Percentiles rank a stretch among this genome's conserved stretches.
Evolutionary conservation across 1,284 basidiomycete genomes (phyloP).

Genomic region (Rhodotorula sp.): DNA sequence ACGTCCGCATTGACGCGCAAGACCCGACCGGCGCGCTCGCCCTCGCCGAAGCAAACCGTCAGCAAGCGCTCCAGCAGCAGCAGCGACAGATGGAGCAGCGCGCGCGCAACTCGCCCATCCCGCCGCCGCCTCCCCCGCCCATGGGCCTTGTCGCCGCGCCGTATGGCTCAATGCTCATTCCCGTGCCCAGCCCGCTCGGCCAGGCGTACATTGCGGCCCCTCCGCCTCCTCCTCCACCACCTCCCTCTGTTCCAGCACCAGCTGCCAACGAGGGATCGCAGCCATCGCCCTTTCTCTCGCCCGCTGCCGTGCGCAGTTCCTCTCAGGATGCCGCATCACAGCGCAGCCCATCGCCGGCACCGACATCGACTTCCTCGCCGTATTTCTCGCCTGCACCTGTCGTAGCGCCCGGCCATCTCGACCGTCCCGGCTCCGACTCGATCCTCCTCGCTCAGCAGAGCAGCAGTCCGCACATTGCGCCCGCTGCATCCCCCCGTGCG

Average conservation of each 20-base stretch:
- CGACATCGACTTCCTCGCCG: not conserved
- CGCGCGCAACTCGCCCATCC: constrained; percentile 4
- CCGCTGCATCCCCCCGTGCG: too few relatives aligned
- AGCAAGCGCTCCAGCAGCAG: constrained; percentile 34
- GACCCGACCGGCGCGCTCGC: constrained; percentile 47
- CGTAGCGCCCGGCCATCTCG: not conserved
- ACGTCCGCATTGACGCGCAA: constrained; percentile 47
- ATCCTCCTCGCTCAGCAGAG: not conserved
- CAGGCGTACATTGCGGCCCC: not conserved
- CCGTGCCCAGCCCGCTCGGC: not conserved
- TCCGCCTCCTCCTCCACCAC: not conserved
- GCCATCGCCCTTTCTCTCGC: not conserved
- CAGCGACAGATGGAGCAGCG: constrained; percentile 4
- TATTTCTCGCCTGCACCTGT: not conserved
- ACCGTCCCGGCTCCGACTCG: not conserved
- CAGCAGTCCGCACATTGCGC: too few relatives aligned
- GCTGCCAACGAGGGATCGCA: not conserved
- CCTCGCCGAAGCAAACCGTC: constrained; percentile 44
- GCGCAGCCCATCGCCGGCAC: not conserved
- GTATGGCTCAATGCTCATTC: not conserved
- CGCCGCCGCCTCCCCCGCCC: constrained; percentile 3
- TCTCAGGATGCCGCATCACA: not conserved
- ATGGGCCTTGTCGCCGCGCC: constrained; percentile 1
- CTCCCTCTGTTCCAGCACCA: not conserved
- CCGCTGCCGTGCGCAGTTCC: not conserved